A percentile compares a stretch with the other conserved stretches of the same genome.
Evolutionary conservation across 2,329 filamentous ascomycete species (phyloP).

Genomic region (Colletotrichum endophyticum): DNA sequence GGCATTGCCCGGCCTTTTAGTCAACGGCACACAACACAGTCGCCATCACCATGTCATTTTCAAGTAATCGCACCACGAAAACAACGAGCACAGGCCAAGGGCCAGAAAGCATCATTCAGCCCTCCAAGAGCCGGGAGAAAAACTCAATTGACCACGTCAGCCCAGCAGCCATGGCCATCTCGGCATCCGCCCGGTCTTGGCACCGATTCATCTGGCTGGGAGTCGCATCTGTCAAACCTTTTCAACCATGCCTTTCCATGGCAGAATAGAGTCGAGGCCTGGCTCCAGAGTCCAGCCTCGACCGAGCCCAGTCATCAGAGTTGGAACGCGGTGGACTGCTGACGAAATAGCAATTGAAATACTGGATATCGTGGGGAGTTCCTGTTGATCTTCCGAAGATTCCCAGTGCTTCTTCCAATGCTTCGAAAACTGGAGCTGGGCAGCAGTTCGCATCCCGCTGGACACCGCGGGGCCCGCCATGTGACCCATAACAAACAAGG

Average conservation of each 20-base stretch:
- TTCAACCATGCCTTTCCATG: background rate
- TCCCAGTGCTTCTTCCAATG: background rate
- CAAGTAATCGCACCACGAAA: background rate
- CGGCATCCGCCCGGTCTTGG: background rate
- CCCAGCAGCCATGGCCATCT: background rate
- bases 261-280: background rate
- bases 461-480: background rate
- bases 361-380: background rate
- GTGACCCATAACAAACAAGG: background rate
- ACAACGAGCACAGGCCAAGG: conserved; percentile 1
- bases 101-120: background rate
- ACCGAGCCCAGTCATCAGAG: background rate
- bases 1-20: background rate
- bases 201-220: background rate
- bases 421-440: background rate
- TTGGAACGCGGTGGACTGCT: conserved; percentile 4
- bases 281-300: background rate
- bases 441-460: background rate
- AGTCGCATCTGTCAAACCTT: background rate
- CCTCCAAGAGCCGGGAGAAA: background rate
- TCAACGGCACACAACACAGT: background rate
- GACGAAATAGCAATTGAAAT: background rate
- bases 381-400: background rate
- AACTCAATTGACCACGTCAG: conserved; percentile 16
- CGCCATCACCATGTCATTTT: conserved; percentile 4